Conservation (phyloP, 306 rosid genomes). For the Trifolium subterraneum region DNA sequence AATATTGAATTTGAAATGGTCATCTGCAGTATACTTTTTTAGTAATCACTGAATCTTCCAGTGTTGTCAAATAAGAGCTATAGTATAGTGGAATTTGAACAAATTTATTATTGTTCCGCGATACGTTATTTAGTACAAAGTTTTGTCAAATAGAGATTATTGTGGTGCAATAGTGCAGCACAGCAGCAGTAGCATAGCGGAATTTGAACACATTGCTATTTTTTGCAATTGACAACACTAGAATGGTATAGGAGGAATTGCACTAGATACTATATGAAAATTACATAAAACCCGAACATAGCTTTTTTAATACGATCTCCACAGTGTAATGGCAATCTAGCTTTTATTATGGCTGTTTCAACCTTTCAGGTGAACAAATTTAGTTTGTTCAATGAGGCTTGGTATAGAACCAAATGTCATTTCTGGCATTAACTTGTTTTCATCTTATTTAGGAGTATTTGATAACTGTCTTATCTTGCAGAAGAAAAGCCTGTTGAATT, state of each 20-base stretch:
- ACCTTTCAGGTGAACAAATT: slow-evolving; percentile 27
- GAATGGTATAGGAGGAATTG: background rate
- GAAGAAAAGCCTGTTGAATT: slow-evolving; percentile 73
- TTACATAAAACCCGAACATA: slow-evolving; percentile 18
- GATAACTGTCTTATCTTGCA: slow-evolving; percentile 57
- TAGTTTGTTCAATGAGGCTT: slow-evolving; percentile 16
- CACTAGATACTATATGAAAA: slow-evolving; percentile 2
- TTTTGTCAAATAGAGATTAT: no score
- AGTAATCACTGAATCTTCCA: no score
- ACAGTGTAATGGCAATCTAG: background rate
- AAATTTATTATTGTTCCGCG: no score
- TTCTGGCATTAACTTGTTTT: slow-evolving; percentile 30
- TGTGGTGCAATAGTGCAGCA: no score
- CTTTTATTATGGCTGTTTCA: slow-evolving; percentile 25
- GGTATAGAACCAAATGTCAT: slow-evolving; percentile 30
- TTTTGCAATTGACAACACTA: background rate
- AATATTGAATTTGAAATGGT: background rate
- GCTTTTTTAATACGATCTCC: slow-evolving; percentile 30
- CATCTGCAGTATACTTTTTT: background rate
- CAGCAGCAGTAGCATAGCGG: background rate
- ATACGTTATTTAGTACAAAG: no score
- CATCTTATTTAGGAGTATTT: slow-evolving; percentile 37
- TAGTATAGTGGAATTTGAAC: no score
- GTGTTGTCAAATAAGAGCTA: background rate
- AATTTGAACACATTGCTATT: no score